Evolutionary conservation across 1,284 basidiomycete genomes (phyloP).

Genomic region (Pyrrhoderma lamaoense): DNA sequence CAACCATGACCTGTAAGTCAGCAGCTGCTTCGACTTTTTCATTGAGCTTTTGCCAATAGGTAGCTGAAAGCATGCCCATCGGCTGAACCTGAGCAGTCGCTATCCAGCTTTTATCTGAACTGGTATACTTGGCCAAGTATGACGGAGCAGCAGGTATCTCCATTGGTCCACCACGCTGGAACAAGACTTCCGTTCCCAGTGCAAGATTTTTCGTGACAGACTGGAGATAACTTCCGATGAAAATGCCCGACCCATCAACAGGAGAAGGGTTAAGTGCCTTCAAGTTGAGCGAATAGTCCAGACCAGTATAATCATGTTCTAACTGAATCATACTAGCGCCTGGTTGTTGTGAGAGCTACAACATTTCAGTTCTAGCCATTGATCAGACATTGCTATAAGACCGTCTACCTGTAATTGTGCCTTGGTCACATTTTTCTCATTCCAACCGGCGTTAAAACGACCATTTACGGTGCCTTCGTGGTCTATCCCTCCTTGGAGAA

Average conservation of each 20-base stretch:
- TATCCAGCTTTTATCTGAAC: conserved; percentile 75
- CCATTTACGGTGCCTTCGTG: conserved; percentile 88
- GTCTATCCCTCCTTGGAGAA: conserved; percentile 92
- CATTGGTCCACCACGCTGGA: conserved; percentile 46
- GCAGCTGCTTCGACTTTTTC: conserved; percentile 99
- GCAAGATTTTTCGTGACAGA: conserved; percentile 92
- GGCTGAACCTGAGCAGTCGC: conserved; percentile 89
- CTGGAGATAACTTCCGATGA: conserved; percentile 90
- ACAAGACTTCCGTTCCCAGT: conserved; percentile 84
- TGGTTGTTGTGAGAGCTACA: conserved; percentile 33
- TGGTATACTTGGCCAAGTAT: conserved; percentile 84
- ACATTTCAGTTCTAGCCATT: conserved; percentile 17
- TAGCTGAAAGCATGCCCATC: conserved; percentile 83
- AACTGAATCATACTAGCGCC: conserved; percentile 88
- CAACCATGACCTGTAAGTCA: conserved; percentile 81
- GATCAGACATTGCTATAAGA: not conserved
- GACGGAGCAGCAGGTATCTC: conserved; percentile 56
- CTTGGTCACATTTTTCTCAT: conserved; percentile 75
- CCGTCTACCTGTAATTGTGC: conserved; percentile 76
- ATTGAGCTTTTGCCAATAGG: conserved; percentile 94
- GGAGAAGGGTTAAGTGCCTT: conserved; percentile 94
- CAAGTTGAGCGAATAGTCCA: conserved; percentile 82
- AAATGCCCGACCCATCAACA: conserved; percentile 87
- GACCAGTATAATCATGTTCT: conserved; percentile 92
- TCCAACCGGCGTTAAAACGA: conserved; percentile 89